Evolutionary conservation across 768 basidiomycete species (phyloP).

Genomic region (Nevesoporus exiguus): DNA sequence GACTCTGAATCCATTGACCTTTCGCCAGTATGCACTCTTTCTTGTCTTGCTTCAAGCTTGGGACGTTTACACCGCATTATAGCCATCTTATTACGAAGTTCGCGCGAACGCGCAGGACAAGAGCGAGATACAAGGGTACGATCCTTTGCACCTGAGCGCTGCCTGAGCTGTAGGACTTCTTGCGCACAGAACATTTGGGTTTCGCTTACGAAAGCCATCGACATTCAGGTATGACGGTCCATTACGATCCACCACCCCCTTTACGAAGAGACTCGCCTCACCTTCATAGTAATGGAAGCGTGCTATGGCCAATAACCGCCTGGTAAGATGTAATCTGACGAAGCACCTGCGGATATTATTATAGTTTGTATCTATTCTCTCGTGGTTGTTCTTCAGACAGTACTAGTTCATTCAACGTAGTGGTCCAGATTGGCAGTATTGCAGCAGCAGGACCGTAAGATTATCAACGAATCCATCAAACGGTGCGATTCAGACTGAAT

Average conservation of each 20-base stretch:
- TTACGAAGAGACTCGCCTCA: too few relatives aligned
- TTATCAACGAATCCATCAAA: neutral
- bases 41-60: neutral
- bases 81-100: neutral
- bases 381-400: neutral
- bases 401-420: neutral
- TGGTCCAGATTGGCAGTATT: neutral
- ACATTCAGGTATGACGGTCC: neutral
- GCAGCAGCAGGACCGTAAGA: neutral
- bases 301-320: neutral
- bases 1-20: slow-evolving; percentile 9
- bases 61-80: neutral
- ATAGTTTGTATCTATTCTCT: neutral
- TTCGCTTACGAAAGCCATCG: neutral
- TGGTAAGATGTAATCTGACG: neutral
- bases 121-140: neutral
- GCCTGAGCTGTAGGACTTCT: too few relatives aligned
- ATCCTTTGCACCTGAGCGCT: neutral
- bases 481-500: neutral
- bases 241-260: neutral
- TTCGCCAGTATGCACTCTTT: neutral
- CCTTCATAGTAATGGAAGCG: too few relatives aligned
- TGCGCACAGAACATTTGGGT: too few relatives aligned
- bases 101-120: neutral
- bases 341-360: neutral